Base-by-base conservation (phyloP, 139 green algal species). In the Asterochloris sp. region DNA sequence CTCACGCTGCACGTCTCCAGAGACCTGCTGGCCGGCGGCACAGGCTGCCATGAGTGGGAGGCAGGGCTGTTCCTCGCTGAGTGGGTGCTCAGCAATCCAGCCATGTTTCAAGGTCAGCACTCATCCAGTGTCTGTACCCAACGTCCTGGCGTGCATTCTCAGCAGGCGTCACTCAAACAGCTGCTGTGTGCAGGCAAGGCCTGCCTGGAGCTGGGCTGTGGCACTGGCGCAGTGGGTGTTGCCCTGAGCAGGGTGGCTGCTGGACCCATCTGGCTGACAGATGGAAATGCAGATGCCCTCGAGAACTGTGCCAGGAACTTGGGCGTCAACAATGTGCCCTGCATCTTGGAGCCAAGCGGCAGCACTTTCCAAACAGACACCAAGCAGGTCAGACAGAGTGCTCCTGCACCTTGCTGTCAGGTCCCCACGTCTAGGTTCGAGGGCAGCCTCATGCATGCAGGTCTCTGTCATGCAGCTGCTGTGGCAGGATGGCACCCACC, bases 21-120 rank as follows among this genome's bases (percentile, higher is more conserved):
- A 17, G 92, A 97, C 78, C 73, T 96, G 77, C 82, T 96, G 54
- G 87, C 86, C 26, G 94, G 92, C 24, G 86, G 86, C 47, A 97
- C 94, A 0, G 94, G 94, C 0, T 94, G 89, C 76, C 88, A 92
- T 82, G 91, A 93, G 69, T 97, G 93, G 94, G 88, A 94, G 78
- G 94, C 93, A 10, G 92, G 91, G 54, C 92, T 95, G 29, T 77
- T 89, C 17, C 77, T 96, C 69, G 85, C 91, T 19, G 90, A 96
- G 80, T 89, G 87, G 29, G 63, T 94, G 75, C 78, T 97, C 21
- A 91, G 83, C 64, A 28, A 91, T 29, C 85, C 79, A 14, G 28
- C 84, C 15, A 23, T 91, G 13, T 86, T 97, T 12, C 21, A 17
- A 88, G 90, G 92, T 95, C 28, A 10, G 73, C 19, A 79, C 12